These are phyloP conservation scores for Podila clonocystis DNA, from an alignment of 192 early-diverging fungal species.

Conservation along the genomic window DNA sequence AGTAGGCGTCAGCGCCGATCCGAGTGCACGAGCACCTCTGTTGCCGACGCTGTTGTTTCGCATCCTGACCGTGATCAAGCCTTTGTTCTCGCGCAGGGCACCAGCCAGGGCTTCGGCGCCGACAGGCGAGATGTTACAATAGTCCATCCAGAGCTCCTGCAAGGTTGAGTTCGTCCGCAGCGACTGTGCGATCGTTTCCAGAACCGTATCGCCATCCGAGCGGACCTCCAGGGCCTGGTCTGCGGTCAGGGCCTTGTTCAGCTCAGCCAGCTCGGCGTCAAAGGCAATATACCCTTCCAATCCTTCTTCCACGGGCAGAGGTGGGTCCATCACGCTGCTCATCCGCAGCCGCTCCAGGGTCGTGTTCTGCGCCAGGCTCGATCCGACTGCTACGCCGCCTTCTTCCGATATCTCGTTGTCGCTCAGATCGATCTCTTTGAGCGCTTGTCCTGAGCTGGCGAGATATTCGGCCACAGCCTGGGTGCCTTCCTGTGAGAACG, in stretches of 20 bases:
- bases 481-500: slow-evolving; percentile 35
- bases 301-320: slow-evolving; percentile 38
- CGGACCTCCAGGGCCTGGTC: slow-evolving; percentile 30
- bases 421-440: slow-evolving; percentile 57
- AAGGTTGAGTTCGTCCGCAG: slow-evolving; percentile 35
- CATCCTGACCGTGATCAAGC: slow-evolving; percentile 44
- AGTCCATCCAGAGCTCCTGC: slow-evolving; percentile 54
- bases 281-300: slow-evolving; percentile 32
- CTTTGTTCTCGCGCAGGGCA: slow-evolving; percentile 29
- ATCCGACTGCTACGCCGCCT: slow-evolving; percentile 46
- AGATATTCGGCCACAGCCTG: slow-evolving; percentile 39
- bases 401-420: slow-evolving; percentile 58
- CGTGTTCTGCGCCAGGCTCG: slow-evolving; percentile 45
- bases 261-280: slow-evolving; percentile 15
- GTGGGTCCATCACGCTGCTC: slow-evolving; percentile 44
- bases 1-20: slow-evolving; percentile 14
- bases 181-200: slow-evolving; percentile 29
- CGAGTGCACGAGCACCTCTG: slow-evolving; percentile 46
- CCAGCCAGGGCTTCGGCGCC: slow-evolving; percentile 34
- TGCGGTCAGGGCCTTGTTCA: slow-evolving; percentile 21
- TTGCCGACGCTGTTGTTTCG: slow-evolving; percentile 57
- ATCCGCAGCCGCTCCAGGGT: slow-evolving; percentile 46
- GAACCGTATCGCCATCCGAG: slow-evolving; percentile 51
- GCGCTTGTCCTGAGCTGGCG: slow-evolving; percentile 1
- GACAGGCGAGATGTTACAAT: slow-evolving; percentile 51